Evolutionary conservation across 768 basidiomycete genomes (phyloP).

Genomic region (Tubosaeta sp.): DNA sequence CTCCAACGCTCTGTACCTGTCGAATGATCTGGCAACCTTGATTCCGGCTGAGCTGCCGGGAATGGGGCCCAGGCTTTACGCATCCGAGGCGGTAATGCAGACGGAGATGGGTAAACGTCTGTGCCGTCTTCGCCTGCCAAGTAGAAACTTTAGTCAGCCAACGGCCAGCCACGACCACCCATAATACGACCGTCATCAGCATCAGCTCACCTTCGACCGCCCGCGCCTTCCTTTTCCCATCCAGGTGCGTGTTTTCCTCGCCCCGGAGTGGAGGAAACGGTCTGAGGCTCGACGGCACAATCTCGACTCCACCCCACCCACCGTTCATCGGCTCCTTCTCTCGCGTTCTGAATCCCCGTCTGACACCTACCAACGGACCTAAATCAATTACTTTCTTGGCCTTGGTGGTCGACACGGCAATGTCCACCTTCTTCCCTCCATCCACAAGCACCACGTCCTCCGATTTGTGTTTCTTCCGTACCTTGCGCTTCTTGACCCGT

Average conservation of each 20-base stretch:
- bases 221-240: constrained; percentile 14
- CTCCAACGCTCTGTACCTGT: constrained; percentile 8
- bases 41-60: background rate
- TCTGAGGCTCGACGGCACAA: constrained; percentile 34
- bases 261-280: constrained; percentile 11
- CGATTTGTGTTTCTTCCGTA: constrained; percentile 13
- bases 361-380: constrained; percentile 58
- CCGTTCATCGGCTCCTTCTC: constrained; percentile 54
- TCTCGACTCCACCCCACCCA: constrained; percentile 62
- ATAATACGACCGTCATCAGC: background rate
- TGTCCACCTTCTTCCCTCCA: background rate
- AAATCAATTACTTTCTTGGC: constrained; percentile 37
- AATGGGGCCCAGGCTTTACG: constrained; percentile 42
- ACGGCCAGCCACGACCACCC: background rate
- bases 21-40: background rate
- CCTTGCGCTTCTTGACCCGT: constrained; percentile 19
- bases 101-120: constrained; percentile 12
- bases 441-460: constrained; percentile 29
- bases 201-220: constrained; percentile 21
- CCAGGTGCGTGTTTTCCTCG: constrained; percentile 6
- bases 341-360: constrained; percentile 58
- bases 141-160: background rate
- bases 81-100: constrained; percentile 58
- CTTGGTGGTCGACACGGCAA: constrained; percentile 1
- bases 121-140: constrained; percentile 9